These are phyloP conservation scores for Eutrema yunnanense DNA, from an alignment of 345 rosid genomes.

Conservation along the genomic window DNA sequence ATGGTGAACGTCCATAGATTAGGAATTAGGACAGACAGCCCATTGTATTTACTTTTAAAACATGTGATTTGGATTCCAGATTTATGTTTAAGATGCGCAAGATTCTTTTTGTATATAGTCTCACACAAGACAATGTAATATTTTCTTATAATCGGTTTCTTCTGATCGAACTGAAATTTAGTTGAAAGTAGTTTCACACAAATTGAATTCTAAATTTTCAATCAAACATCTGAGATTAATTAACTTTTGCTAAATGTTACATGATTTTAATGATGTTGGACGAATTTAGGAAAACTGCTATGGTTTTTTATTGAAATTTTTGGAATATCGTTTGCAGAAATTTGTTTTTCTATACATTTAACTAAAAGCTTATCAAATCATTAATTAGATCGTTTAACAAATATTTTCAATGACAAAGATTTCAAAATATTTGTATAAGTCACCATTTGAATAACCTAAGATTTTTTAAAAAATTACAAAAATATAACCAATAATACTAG, in stretches of 20 bases:
- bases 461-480: background rate
- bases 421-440: no score
- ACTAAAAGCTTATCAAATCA: no score
- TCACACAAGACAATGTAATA: background rate
- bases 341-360: no score
- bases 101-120: background rate
- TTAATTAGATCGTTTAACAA: no score
- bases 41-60: background rate
- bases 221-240: background rate
- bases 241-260: background rate
- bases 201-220: background rate
- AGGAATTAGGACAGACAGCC: background rate
- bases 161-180: background rate
- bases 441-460: no score
- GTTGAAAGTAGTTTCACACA: background rate
- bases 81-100: background rate
- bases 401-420: no score
- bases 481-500: background rate
- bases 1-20: constrained; percentile 13
- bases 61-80: background rate
- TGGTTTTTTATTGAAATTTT: no score
- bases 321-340: no score
- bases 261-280: background rate
- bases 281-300: no score
- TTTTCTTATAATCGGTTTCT: background rate